Base-by-base conservation (phyloP, 1,284 basidiomycete genomes). In the Trichosporon sp. region DNA sequence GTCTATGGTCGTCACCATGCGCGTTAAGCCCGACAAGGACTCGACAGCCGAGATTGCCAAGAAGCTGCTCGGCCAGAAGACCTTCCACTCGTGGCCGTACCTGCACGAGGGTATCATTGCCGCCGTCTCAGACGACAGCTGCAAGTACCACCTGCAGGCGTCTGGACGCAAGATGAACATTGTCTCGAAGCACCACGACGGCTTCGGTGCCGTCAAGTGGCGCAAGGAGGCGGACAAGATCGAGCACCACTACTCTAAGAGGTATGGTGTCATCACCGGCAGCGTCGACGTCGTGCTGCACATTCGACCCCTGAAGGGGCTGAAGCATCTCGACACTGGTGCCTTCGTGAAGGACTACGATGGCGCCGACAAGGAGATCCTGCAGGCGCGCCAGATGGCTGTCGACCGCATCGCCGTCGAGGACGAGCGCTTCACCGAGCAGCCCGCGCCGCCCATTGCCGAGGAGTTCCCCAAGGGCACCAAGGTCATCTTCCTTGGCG, bases 341-440 rank as follows among this genome's bases (percentile, higher is more conserved):
- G 92, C 95, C 0, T 88, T 98, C 70, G 88, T 98, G 73, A 99
- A 99, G 83, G 94, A 99, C 75, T 99, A 96, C 78, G 94, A 96
- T 76, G 88, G 85, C 0, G 80, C 84, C 0, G 89, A 93, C 31
- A 92, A 92, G 76, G 93, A 97, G 81, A 86, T 88, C 11, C 92
- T 93, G 70, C 90, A 92, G 73, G 93, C 94, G 0, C 87, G 93
- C 2, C 95, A 98, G 81, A 89, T 95, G 86, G 87, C 88, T 18
- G 87, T 97, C 11, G 85, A 88, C 0, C 86, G 91, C 69, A 92
- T 96, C 34, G 85, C 86, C 2, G 93, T 91, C 6, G 93, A 97
- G 81, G 95, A 98, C 78, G 91, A 92, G 34, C 89, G 95, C 29
- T 98, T 89, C 82, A 66, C 92, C n/a, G 93, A 88, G 75, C 83